Conservation (phyloP, 805 yeast species). For the Wickerhamiella sorbophila region DNA sequence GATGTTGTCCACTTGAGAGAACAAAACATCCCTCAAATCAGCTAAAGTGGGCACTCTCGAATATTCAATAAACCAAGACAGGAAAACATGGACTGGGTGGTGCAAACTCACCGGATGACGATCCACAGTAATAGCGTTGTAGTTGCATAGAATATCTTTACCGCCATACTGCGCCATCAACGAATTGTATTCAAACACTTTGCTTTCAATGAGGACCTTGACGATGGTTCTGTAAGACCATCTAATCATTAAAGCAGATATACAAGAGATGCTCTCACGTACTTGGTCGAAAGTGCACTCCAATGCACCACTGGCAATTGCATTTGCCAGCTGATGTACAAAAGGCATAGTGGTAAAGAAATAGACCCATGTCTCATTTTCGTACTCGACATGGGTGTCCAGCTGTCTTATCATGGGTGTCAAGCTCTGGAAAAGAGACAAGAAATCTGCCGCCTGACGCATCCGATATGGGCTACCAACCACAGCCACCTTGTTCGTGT, state of each 20-base stretch:
- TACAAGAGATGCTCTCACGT: constrained; percentile 14
- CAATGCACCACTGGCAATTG: constrained; percentile 24
- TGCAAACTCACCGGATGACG: constrained; percentile 47
- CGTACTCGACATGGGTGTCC: constrained; percentile 77
- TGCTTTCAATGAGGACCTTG: constrained; percentile 8
- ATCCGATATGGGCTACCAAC: constrained; percentile 34
- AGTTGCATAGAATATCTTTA: neutral
- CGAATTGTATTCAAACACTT: neutral
- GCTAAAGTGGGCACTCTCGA: constrained; percentile 18
- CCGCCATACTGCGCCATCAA: constrained; percentile 1
- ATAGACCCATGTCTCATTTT: constrained; percentile 65
- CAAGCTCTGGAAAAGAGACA: constrained; percentile 60
- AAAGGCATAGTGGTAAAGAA: constrained; percentile 57
- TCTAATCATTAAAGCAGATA: constrained; percentile 15
- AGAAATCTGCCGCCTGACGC: constrained; percentile 47
- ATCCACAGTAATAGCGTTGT: constrained; percentile 22
- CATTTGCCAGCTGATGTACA: constrained; percentile 36
- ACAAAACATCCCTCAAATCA: constrained; percentile 16
- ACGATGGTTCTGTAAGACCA: constrained; percentile 17
- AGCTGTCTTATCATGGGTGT: constrained; percentile 65
- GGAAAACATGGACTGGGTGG: constrained; percentile 65
- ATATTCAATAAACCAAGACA: constrained; percentile 57
- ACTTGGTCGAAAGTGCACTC: constrained; percentile 9
- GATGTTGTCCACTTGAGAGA: constrained; percentile 6
- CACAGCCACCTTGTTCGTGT: constrained; percentile 38